Conservation (phyloP, 2,329 filamentous ascomycete genomes). For the Colletotrichum horii region DNA sequence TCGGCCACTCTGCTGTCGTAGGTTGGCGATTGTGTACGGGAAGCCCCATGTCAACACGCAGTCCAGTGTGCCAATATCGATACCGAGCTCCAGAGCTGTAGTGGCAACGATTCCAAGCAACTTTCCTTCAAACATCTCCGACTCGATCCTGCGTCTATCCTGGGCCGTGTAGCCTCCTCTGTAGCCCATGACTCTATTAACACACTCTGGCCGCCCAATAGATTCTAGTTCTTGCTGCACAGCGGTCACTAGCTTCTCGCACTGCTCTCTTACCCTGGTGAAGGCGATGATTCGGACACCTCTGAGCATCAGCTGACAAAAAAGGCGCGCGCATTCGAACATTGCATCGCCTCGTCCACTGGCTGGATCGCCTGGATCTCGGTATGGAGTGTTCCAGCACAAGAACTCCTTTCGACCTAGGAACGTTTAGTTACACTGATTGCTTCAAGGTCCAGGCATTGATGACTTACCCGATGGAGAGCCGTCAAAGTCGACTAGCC, state of each 20-base stretch:
- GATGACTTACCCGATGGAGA: slow-evolving; percentile 68
- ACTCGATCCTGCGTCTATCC: slow-evolving; percentile 86
- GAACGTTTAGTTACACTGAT: background rate
- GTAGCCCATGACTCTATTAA: slow-evolving; percentile 89
- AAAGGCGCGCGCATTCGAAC: slow-evolving; percentile 85
- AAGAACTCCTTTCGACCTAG: slow-evolving; percentile 87
- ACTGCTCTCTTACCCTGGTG: slow-evolving; percentile 85
- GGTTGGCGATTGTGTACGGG: slow-evolving; percentile 92
- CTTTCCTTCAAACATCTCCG: slow-evolving; percentile 96
- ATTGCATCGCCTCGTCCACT: slow-evolving; percentile 86
- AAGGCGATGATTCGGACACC: slow-evolving; percentile 94
- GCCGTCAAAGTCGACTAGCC: slow-evolving; percentile 87
- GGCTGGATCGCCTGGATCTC: slow-evolving; percentile 84
- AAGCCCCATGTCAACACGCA: slow-evolving; percentile 95
- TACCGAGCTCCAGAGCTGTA: slow-evolving; percentile 88
- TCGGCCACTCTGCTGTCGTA: slow-evolving; percentile 92
- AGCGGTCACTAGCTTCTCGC: slow-evolving; percentile 81
- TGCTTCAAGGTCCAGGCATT: background rate
- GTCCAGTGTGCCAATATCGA: slow-evolving; percentile 93
- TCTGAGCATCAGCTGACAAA: slow-evolving; percentile 86
- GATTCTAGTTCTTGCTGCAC: slow-evolving; percentile 78
- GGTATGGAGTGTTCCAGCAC: slow-evolving; percentile 97
- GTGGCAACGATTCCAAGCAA: slow-evolving; percentile 93
- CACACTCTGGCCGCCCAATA: slow-evolving; percentile 77
- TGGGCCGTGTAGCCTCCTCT: slow-evolving; percentile 93